Base-by-base conservation (phyloP, 1,284 basidiomycete genomes). In the Coniophora puteana region DNA sequence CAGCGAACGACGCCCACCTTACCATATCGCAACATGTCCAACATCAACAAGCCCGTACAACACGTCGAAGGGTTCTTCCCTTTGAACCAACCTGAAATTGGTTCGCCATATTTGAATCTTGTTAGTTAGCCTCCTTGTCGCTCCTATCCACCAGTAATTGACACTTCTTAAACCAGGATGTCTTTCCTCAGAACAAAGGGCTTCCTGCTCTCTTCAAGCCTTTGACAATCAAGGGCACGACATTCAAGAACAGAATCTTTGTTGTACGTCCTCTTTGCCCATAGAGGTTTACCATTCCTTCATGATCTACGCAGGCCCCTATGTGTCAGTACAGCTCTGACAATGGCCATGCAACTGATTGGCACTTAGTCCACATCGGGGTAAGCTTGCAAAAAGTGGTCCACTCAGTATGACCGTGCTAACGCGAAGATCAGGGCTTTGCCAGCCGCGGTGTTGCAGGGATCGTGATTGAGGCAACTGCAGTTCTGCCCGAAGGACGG, bases 321-420 rank as follows among this genome's bases (percentile, higher is more conserved):
- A 84, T 88, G 82, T 89, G 86, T 58, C 80, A 83, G 52, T 90
- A 91, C 65, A 84, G 80, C 36, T 71, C 82, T 4, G 74, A 85
- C 31, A 63, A 83, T 47, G 82, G 89, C 6, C 75, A 82, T 58
- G 74, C 77, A 18, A 85, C 87, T 0, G 81, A 89, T 51, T 89
- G 82, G 80, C 89, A 92, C 59, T 62, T 90, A 11, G 83, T 89
- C 17, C 87, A 90, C 57, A 71, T 82, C 27, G 80, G 78, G 13
- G 75, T 76, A 49, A 45, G 72, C 66, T 26, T 29, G 18, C 16
- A 27, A 14, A 1, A 2, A 12, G n/a, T 20, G 17, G 21, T 38
- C 17, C 17, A 28, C 42, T 44, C 25, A 36, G 14, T 21, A 16
- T 43, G 6, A 21, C 12, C n/a, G 23, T 33, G 14, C 27, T 3